Conservation (phyloP, 1,284 basidiomycete genomes). For the Rhodotorula glutinis region DNA sequence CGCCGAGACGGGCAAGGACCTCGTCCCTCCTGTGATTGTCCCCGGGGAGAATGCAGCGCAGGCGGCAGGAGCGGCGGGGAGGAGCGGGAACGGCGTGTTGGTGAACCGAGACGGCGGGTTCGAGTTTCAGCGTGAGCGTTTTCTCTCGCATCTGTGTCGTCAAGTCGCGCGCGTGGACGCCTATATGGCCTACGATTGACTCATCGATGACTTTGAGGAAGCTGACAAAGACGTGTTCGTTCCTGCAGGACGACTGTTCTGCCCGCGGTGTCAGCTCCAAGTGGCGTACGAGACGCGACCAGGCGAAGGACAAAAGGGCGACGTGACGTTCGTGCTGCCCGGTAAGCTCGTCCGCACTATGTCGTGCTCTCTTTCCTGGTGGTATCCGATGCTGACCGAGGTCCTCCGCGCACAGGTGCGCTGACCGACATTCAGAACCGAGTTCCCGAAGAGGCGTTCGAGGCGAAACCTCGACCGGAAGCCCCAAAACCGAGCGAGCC, state of each 20-base stretch:
- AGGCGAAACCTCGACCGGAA: not conserved
- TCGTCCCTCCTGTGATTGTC: not conserved
- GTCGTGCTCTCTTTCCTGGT: too few relatives aligned
- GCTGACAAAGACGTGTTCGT: too few relatives aligned
- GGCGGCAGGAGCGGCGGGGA: constrained; percentile 13
- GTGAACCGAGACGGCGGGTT: constrained; percentile 25
- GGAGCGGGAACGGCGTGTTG: constrained; percentile 28
- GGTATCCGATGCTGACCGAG: too few relatives aligned
- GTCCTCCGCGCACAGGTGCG: too few relatives aligned
- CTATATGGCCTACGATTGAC: too few relatives aligned
- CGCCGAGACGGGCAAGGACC: not conserved
- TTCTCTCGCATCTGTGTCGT: too few relatives aligned
- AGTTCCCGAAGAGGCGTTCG: not conserved
- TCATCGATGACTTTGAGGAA: too few relatives aligned
- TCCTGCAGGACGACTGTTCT: constrained; percentile 23
- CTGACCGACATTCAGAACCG: too few relatives aligned
- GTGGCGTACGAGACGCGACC: constrained; percentile 35
- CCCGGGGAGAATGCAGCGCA: not conserved
- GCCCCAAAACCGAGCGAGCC: not conserved
- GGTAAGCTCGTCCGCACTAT: constrained; percentile 10
- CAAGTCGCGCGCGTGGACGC: too few relatives aligned
- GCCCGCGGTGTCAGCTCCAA: constrained; percentile 34
- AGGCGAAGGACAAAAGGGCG: constrained; percentile 26
- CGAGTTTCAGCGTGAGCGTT: constrained; percentile 34
- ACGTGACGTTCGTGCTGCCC: constrained; percentile 30